These are phyloP conservation scores for Asterochloris sp. DNA, from an alignment of 139 green algal species.

Conservation along the genomic window DNA sequence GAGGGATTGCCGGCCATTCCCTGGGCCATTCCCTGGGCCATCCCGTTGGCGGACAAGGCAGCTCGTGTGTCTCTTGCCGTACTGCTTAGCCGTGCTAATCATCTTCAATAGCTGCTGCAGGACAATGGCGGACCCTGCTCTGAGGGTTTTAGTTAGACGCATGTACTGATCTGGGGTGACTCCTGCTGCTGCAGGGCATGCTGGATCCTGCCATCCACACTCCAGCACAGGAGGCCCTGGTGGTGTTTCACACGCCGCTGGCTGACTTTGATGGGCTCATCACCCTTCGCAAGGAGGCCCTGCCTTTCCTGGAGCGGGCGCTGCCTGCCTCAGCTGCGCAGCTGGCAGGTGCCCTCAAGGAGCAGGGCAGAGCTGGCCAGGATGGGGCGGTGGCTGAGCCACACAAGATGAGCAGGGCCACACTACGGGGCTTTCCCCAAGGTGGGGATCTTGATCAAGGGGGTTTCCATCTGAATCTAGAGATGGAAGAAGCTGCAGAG, in stretches of 20 bases:
- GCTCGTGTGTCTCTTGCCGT: too few species aligned
- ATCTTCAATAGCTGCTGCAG: too few species aligned
- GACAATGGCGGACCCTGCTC: too few species aligned
- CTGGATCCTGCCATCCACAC: not conserved
- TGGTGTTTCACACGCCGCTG: slow-evolving; percentile 37
- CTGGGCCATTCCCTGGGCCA: too few species aligned
- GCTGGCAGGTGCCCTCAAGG: not conserved
- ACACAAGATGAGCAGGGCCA: slow-evolving; percentile 33
- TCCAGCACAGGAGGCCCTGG: not conserved
- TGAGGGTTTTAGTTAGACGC: not conserved
- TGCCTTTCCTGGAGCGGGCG: slow-evolving; percentile 32
- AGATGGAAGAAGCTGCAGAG: not conserved
- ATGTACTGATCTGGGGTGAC: not conserved
- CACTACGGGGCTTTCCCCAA: slow-evolving; percentile 42
- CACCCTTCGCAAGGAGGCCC: slow-evolving; percentile 51
- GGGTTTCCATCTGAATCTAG: not conserved
- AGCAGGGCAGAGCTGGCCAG: not conserved
- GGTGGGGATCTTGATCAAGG: not conserved
- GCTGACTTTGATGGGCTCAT: slow-evolving; percentile 62
- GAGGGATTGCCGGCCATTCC: too few species aligned
- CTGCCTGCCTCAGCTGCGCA: not conserved
- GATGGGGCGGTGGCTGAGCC: not conserved
- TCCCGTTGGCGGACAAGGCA: too few species aligned
- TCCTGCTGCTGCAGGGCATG: not conserved
- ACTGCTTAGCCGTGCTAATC: too few species aligned